Evolutionary conservation across 345 rosid genomes (phyloP), one percentile per base, ranked within the genome.

Genomic region (Salix exigua): DNA sequence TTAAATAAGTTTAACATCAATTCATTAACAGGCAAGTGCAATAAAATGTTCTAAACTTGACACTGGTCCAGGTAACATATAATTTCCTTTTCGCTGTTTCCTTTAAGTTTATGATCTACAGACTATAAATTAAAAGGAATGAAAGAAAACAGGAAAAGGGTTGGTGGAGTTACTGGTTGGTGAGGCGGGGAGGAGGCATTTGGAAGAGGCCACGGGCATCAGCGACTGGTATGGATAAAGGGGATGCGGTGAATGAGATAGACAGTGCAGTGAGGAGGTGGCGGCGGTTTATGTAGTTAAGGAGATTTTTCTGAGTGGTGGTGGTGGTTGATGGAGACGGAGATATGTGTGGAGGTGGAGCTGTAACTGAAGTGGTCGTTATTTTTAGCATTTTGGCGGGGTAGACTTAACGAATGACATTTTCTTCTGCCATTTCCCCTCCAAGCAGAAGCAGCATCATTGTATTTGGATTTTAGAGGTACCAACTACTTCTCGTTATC

Each of bases 161-260:
- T 30, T 4, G 23, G 16, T 61, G 60, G 42, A 14, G 70, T 70
- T 82, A 90, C 94, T 88, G 75, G 72, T 90, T 90, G 79, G 62
- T 76, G 78, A 90, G 94, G 61, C 89, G 85, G 78, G 77, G 10
- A 6, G 94, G 91, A 23, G 94, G 94, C 94, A 90, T 90, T 80
- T 82, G 91, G 71, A 90, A 86, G 81, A 90, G 94, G 73, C 93
- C 93, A 33, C 89, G 94, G 51, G 90, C 94, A 12, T 6, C 55
- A 13, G 89, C 86, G 28, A 68, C 67, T 23, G 74, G 77, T 30
- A 42, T 60, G 77, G 64, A 7, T 19, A 79, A 70, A 61, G 82
- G 71, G 58, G 78, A 69, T 61, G 83, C 19, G 66, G 87, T 63
- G 71, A 75, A 31, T 63, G 88, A 83, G 50, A 83, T 51, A 66